Conservation (phyloP, 176 grass and related monocot species). For the Poa annua region DNA sequence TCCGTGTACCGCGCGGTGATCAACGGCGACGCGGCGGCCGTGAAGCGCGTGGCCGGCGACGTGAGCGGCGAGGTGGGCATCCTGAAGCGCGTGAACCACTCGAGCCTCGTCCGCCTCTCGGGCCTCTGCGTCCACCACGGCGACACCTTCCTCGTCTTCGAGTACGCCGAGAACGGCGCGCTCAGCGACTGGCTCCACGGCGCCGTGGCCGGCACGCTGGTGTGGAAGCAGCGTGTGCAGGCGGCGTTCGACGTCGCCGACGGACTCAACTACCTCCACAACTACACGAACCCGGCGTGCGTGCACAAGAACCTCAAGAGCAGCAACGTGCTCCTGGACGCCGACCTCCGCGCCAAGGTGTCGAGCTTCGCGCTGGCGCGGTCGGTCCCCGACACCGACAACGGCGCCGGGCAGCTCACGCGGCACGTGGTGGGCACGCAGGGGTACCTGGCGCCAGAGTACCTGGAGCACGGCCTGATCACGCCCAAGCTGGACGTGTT, state of each 20-base stretch:
- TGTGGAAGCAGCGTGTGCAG: slow-evolving; percentile 73
- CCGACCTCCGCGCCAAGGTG: slow-evolving; percentile 71
- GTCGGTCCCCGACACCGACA: slow-evolving; percentile 24
- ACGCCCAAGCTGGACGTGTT: slow-evolving; percentile 23
- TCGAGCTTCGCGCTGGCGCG: slow-evolving; percentile 76
- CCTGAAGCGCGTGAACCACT: slow-evolving; percentile 25
- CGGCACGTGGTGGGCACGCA: slow-evolving; percentile 21
- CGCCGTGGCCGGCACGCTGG: not conserved
- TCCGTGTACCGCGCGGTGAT: slow-evolving; percentile 19
- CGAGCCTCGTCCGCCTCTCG: slow-evolving; percentile 23
- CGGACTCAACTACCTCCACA: slow-evolving; percentile 83
- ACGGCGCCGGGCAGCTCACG: slow-evolving; percentile 6
- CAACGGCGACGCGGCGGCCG: slow-evolving; percentile 26
- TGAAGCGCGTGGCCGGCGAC: slow-evolving; percentile 21
- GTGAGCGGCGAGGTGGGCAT: slow-evolving; percentile 30
- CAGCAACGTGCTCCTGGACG: slow-evolving; percentile 76
- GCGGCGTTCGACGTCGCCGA: slow-evolving; percentile 68
- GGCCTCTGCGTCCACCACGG: slow-evolving; percentile 40
- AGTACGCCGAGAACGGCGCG: slow-evolving; percentile 70
- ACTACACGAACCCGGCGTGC: slow-evolving; percentile 76
- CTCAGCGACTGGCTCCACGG: slow-evolving; percentile 76
- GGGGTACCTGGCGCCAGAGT: slow-evolving; percentile 18
- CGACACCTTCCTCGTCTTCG: slow-evolving; percentile 77
- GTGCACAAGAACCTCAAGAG: slow-evolving; percentile 86
- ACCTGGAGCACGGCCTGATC: slow-evolving; percentile 30